phyloP scores from a whole-genome alignment of 2,329 filamentous ascomycete genomes.

The Lachnellula arida region DNA sequence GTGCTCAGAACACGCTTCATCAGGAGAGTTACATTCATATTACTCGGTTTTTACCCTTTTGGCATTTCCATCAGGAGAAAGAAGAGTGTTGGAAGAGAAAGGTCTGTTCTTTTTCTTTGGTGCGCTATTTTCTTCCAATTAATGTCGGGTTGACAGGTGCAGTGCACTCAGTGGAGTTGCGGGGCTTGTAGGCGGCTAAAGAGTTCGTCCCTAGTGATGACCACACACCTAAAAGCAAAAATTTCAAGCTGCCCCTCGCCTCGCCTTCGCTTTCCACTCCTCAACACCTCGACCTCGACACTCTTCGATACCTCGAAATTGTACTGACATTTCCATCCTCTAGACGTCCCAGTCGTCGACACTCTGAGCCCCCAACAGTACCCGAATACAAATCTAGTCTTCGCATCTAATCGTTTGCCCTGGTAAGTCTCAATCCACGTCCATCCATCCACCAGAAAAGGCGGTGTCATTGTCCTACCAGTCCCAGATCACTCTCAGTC shows the following conservation, averaged over 20 bases:
- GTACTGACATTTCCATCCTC: no score
- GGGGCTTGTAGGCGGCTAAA: not conserved
- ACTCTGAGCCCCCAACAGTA: not conserved
- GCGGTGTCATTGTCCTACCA: not conserved
- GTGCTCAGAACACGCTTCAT: no score
- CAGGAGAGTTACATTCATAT: no score
- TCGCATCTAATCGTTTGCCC: not conserved
- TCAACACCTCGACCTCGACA: not conserved
- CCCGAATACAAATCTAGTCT: not conserved
- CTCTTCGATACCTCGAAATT: conserved; percentile 4
- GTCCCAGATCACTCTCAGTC: no score
- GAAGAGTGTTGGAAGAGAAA: no score
- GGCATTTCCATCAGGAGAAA: no score
- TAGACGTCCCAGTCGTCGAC: not conserved
- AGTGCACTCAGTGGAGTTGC: not conserved
- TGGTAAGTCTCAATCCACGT: not conserved
- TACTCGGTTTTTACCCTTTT: no score
- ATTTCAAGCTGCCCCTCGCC: not conserved
- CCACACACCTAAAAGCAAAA: not conserved
- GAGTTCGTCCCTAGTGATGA: not conserved
- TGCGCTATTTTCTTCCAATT: no score
- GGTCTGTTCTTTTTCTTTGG: no score
- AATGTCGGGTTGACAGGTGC: not conserved
- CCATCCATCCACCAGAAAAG: not conserved
- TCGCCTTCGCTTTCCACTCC: not conserved